Conservation (phyloP, 169 alveolate genomes). For the Miamiensis avidus region DNA sequence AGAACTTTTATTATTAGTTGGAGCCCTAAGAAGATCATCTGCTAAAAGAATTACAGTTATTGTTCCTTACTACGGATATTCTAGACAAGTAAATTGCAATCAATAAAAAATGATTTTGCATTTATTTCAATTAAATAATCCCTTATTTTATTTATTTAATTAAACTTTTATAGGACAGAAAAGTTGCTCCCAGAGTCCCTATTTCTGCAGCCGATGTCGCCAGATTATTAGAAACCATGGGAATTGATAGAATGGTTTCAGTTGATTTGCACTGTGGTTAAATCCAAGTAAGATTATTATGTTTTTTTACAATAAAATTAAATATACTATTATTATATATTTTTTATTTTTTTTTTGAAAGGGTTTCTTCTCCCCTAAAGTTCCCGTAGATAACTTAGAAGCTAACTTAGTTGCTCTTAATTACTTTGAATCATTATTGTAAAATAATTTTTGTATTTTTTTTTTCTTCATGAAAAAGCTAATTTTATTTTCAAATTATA, state of each 20-base stretch:
- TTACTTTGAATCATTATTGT: conserved; percentile 65
- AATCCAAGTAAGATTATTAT: conserved; percentile 44
- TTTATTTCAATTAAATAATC: too few species aligned
- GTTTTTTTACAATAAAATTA: too few species aligned
- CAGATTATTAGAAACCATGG: conserved; percentile 92
- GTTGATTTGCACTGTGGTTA: conserved; percentile 96
- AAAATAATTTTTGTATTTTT: not conserved
- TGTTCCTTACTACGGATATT: conserved; percentile 97
- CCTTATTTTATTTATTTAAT: not conserved
- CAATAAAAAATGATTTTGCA: too few species aligned
- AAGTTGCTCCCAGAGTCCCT: conserved; percentile 83
- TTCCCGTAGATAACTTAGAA: conserved; percentile 92
- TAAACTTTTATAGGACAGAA: conserved; percentile 32
- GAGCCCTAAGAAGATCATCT: conserved; percentile 95
- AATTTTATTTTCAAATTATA: too few species aligned
- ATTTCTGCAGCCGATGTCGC: conserved; percentile 94
- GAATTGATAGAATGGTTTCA: conserved; percentile 95
- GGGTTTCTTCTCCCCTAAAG: conserved; percentile 95
- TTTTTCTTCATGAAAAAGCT: too few species aligned
- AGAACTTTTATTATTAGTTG: conserved; percentile 94
- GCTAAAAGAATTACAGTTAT: conserved; percentile 95
- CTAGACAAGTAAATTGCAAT: conserved; percentile 67
- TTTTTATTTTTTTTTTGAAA: too few species aligned
- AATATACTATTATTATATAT: not conserved
- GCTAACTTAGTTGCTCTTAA: conserved; percentile 83